These are phyloP conservation scores for Apiotrichum laibachii DNA, from an alignment of 1,284 basidiomycete species.

Conservation along the genomic window DNA sequence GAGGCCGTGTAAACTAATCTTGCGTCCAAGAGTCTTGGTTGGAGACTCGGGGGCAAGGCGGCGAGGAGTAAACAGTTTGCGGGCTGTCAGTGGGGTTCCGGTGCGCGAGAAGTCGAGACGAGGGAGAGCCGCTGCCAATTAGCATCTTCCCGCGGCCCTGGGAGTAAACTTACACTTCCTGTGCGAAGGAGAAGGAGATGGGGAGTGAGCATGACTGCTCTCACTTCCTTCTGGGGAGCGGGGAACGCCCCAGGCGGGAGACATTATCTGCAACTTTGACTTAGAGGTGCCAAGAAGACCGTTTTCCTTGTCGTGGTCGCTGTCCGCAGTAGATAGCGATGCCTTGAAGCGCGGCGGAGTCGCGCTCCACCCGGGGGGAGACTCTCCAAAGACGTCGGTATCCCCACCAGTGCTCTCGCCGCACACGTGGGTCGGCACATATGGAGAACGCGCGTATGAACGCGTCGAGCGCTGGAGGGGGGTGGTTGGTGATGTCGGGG, in stretches of 20 bases:
- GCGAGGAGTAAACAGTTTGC: constrained; percentile 13
- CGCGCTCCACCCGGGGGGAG: background rate
- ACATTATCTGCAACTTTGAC: no score
- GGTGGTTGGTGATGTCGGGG: background rate
- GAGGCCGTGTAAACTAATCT: constrained; percentile 16
- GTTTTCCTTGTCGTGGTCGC: background rate
- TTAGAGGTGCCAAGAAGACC: background rate
- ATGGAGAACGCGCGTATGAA: constrained; percentile 8
- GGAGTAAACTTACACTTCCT: background rate
- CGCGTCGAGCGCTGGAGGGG: background rate
- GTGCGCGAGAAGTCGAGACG: constrained; percentile 14
- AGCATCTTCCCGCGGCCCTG: background rate
- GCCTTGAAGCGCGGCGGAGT: background rate
- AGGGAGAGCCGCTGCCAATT: constrained; percentile 1
- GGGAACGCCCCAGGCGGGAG: background rate
- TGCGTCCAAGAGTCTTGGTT: constrained; percentile 1
- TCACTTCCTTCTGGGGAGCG: constrained; percentile 1
- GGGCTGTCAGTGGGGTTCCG: constrained; percentile 9
- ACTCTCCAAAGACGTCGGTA: background rate
- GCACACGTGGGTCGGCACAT: constrained; percentile 3
- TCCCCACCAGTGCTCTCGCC: background rate
- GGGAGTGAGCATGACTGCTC: background rate
- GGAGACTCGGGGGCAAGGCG: background rate
- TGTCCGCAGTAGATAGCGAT: background rate
- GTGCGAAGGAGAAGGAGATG: background rate